Percentiles rank a stretch among this genome's conserved stretches.
These are phyloP conservation scores for Trametes punicea DNA, from an alignment of 768 basidiomycete genomes.

Conservation along the genomic window DNA sequence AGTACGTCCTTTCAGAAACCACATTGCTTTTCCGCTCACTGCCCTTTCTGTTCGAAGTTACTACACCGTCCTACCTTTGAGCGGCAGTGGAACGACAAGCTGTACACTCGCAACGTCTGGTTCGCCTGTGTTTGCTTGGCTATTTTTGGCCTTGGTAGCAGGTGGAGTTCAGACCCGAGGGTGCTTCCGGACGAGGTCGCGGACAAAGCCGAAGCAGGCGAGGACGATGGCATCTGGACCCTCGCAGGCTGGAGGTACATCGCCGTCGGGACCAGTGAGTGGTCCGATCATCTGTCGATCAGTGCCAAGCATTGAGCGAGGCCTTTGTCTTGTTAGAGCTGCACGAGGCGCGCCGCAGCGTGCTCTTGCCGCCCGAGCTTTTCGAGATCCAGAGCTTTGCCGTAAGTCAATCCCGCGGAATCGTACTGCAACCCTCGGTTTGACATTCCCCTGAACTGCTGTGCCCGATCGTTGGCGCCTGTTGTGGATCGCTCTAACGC, in stretches of 20 bases:
- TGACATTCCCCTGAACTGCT: background rate
- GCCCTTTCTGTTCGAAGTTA: conserved; percentile 1
- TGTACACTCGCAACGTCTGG: conserved; percentile 27
- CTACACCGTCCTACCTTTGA: conserved; percentile 25
- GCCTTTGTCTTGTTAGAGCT: conserved; percentile 38
- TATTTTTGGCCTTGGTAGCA: conserved; percentile 30
- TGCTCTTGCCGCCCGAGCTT: conserved; percentile 53
- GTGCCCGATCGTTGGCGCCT: background rate
- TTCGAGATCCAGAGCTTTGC: conserved; percentile 62
- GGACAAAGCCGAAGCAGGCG: conserved; percentile 22
- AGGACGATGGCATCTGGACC: conserved; percentile 43
- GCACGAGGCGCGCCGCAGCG: conserved; percentile 46
- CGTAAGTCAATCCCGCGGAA: conserved; percentile 32
- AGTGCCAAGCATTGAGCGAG: background rate
- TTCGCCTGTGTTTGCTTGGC: conserved; percentile 31
- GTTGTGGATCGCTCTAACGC: background rate
- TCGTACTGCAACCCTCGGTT: background rate
- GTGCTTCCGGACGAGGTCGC: conserved; percentile 22
- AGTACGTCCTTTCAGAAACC: background rate
- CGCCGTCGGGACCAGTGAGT: conserved; percentile 49
- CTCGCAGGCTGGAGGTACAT: conserved; percentile 62
- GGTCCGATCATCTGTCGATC: background rate
- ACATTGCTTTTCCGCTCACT: background rate
- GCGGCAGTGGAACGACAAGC: conserved; percentile 19
- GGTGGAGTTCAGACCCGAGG: conserved; percentile 27